Base-by-base conservation (phyloP, 2,329 filamentous ascomycete species). In the Colletotrichum caudatum region DNA sequence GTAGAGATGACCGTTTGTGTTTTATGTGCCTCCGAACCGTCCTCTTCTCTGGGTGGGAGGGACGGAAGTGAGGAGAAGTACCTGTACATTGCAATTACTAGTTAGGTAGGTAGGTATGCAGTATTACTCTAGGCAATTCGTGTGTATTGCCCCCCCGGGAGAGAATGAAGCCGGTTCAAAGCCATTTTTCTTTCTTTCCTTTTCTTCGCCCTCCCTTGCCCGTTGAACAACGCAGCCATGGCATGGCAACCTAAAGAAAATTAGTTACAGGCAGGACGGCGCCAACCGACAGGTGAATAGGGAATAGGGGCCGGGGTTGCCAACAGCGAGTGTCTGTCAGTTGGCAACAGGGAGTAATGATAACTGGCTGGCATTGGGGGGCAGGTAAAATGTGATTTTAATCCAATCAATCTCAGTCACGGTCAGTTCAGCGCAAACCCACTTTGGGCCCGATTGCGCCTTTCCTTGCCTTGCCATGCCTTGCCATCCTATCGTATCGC, bases 241-340 rank as follows among this genome's bases (percentile, higher is more conserved):
- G 14, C 41, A 59, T 53, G 23, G 37, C 39, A 53, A 48, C 7
- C 51, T 51, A 50, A 44, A 70, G 48, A 46, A 37, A 3, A 29
- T 29, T 41, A 65, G 56, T 61, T 57, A 46, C 62, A 51, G 58
- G 58, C 58, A 59, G 56, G 44, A 48, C 39, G 35, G 60, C 56
- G 54, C 65, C 60, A 54, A 59, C 57, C 41, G 8, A 8, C 69
- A 66, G 41, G 26, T 12, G 6, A 35, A 14, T 18, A 14, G n/a
- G 51, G 29, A 29, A 29, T 29, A 29, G 29, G 29, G 29, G 26
- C 29, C 50, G 11, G 26, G 51, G 3, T 33, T 35, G 29, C 51
- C 29, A 35, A 56, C 29, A n/a, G 20, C 16, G 14, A 51, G 29
- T 39, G 33, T 14, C 33, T 16, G 33, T 63, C 60, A 35, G 29